Percentiles rank a stretch among this genome's conserved stretches.
These are phyloP conservation scores for Madurella fahalii DNA, from an alignment of 2,329 filamentous ascomycete species.

Conservation along the genomic window DNA sequence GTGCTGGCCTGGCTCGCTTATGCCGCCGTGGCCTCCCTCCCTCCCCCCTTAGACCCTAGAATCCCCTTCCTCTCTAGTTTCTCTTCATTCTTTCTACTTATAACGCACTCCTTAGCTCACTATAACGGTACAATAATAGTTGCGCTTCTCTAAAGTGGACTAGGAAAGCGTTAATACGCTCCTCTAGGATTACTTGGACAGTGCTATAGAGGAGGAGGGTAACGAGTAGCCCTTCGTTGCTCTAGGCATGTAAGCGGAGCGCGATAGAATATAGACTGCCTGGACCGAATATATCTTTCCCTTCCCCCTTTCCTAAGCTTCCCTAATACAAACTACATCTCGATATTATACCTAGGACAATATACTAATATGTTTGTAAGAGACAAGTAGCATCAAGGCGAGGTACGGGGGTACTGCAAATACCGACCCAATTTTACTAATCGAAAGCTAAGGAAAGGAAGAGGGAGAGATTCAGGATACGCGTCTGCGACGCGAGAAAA, in stretches of 20 bases:
- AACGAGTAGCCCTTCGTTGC: conserved; percentile 14
- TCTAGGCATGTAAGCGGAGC: conserved; percentile 5
- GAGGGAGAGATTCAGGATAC: too few species aligned
- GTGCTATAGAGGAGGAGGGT: conserved; percentile 7
- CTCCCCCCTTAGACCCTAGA: background rate
- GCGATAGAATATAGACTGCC: conserved; percentile 9
- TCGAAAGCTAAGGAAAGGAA: too few species aligned
- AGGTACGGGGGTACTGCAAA: too few species aligned
- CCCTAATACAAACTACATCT: background rate
- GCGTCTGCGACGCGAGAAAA: too few species aligned
- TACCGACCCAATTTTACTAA: too few species aligned
- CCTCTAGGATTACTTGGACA: conserved; percentile 5
- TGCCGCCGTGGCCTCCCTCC: background rate
- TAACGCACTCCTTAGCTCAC: conserved; percentile 3
- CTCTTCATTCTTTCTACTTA: background rate
- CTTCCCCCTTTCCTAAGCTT: background rate
- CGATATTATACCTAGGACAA: background rate
- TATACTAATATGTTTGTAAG: background rate
- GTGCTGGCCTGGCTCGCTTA: background rate
- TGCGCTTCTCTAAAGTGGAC: conserved; percentile 10
- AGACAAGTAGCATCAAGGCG: too few species aligned
- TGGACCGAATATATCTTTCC: conserved; percentile 12
- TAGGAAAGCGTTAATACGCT: conserved; percentile 9
- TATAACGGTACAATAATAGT: conserved; percentile 5
- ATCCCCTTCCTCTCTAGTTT: background rate